Evolutionary conservation across 768 basidiomycete genomes (phyloP), one percentile per base, ranked within the genome.

Genomic region (Chiua virens): DNA sequence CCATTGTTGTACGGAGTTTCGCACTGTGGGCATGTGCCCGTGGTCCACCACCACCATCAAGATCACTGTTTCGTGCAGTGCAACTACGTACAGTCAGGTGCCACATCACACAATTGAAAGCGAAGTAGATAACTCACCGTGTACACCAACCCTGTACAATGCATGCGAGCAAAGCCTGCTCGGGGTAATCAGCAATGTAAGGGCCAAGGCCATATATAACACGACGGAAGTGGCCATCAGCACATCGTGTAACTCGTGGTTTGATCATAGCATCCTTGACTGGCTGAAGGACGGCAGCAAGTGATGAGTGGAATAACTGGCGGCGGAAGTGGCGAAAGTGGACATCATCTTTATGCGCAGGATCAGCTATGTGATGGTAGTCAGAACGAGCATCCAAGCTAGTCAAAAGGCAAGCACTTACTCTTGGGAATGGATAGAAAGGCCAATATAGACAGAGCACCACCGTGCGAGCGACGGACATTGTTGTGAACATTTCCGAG

Each of bases 371-470:
- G 13, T 10, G 15, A 36, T 5, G 4, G n/a, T n/a, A 17, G 28
- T 34, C 1, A 45, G 20, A 17, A 36, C 4, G 3, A 20, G 20
- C 7, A 8, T 5, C 6, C 0, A 11, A 42, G 17, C 14, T 5
- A 43, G 28, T 20, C n/a, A 10, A 21, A 43, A 15, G 5, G 28
- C 32, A 15, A 6, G 18, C 17, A 42, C 51, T 18, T 42, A 52
- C 69, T 49, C 58, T 71, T 68, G 5, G 64, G 61, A 39, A 72
- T 69, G 1, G 62, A 49, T 3, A 71, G 58, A 44, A 71, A 71
- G 0, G 42, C 59, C 8, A 55, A 20, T 18, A 58, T 27, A 1
- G 61, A 20, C 0, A 57, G 27, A 4, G 47, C 38, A 32, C 48
- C 23, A 1, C 27, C 7, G 20, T 60, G 56, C 5, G 56, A 50